Base-by-base conservation (phyloP, 2,329 filamentous ascomycete genomes). In the Pseudocercospora eumusae region DNA sequence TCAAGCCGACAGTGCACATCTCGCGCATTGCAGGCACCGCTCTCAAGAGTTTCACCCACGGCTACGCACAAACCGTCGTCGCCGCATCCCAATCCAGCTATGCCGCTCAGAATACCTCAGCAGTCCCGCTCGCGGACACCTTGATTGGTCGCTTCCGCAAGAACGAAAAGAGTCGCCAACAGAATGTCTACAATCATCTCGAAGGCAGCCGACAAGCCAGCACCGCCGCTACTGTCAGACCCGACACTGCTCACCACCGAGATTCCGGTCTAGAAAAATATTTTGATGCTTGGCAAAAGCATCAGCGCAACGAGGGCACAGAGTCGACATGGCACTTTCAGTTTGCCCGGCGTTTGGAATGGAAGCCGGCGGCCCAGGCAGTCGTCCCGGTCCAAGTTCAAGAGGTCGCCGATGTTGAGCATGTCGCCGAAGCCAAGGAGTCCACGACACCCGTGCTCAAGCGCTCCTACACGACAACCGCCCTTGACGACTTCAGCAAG, bases 41-140 rank as follows among this genome's bases (percentile, higher is more conserved):
- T 58, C 71, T 76, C 71, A 98, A 98, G 83, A 92, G 93, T 75
- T 90, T 98, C 78, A 93, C 92, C 78, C 92, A 98, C 86, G 93
- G 93, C 80, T 98, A 97, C 85, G 93, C 93, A 72, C 93, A 98
- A 78, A 96, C 93, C 67, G 89, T 98, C 80, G 92, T 99, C 80
- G 95, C 95, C 75, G 93, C 92, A 73, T 92, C 92, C 68, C 92
- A 96, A 84, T 88, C 89, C 81, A 84, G 86, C 83, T 85, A 92
- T 88, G 84, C 87, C 81, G 75, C 92, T 45, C 82, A 85, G 66
- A 83, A 83, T 69, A 83, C 83, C 60, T 79, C 80, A 47, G 77
- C 86, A 62, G 83, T 82, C 66, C 79, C 82, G 45, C 80, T 87
- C 71, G 77, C 80, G 62, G 79, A 77, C 62, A 79, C 77, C 69